phyloP scores from a whole-genome alignment of 2,329 filamentous ascomycete genomes.

The Xylariomycetidae sp. region DNA sequence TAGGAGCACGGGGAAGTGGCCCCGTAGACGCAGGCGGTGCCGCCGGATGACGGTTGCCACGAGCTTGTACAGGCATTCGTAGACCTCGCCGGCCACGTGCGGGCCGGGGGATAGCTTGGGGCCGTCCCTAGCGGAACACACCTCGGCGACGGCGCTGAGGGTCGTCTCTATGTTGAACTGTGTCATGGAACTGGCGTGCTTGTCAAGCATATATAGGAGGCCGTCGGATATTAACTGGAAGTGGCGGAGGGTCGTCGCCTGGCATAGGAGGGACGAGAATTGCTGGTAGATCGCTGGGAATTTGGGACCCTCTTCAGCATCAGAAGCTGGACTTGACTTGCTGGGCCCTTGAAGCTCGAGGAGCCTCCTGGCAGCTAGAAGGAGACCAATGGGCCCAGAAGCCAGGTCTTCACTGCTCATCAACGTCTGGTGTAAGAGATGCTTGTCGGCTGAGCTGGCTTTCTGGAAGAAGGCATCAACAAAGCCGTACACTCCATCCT shows the following conservation, averaged over 20 bases:
- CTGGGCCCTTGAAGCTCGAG: constrained; percentile 15
- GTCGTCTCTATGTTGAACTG: constrained; percentile 55
- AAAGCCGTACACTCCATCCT: constrained; percentile 18
- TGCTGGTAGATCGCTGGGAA: constrained; percentile 18
- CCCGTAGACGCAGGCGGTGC: constrained; percentile 55
- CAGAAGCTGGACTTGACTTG: constrained; percentile 1
- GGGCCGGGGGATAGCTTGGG: too few relatives aligned
- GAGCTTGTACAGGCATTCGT: constrained; percentile 44
- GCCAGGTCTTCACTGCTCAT: constrained; percentile 12
- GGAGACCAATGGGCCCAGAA: constrained; percentile 14
- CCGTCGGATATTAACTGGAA: constrained; percentile 22
- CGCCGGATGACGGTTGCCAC: constrained; percentile 52
- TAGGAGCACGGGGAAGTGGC: constrained; percentile 55
- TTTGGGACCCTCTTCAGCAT: constrained; percentile 13
- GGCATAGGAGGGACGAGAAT: constrained; percentile 17
- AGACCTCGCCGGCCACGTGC: constrained; percentile 31
- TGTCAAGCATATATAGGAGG: constrained; percentile 40
- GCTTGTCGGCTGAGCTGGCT: too few relatives aligned
- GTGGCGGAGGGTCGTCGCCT: constrained; percentile 18
- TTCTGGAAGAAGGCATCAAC: constrained; percentile 23
- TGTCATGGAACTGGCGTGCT: constrained; percentile 42
- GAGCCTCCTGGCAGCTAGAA: constrained; percentile 19
- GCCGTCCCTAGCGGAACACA: too few relatives aligned
- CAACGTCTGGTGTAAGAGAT: constrained; percentile 16
- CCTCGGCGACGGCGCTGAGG: constrained; percentile 36